Evolutionary conservation across 2,329 filamentous ascomycete species (phyloP), one percentile per base, ranked within the genome.

Genomic region (Tothia fuscella): DNA sequence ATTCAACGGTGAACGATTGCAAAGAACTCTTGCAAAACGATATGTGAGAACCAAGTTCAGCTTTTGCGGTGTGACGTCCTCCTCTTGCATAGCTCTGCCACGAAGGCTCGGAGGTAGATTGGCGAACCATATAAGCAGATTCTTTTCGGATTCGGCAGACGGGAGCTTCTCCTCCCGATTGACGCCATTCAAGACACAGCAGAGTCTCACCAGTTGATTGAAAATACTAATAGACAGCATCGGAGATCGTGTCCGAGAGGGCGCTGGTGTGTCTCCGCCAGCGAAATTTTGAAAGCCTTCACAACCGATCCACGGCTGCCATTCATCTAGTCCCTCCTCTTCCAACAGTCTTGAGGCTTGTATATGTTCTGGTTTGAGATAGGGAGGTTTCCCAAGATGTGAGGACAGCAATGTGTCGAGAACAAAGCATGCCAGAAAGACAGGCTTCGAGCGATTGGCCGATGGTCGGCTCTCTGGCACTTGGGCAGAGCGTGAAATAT

Each of bases 291-390:
- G 53, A 30, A 62, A 59, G 47, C 60, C 57, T 43, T 65, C 50
- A 45, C 66, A 65, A 20, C 76, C 72, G 14, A 67, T 66, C 81
- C 81, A 86, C 1, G 78, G 75, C 48, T 81, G 76, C 80, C 80
- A 85, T 59, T 85, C 80, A 51, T 85, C 81, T 16, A 80, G 60
- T 1, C 78, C 78, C 49, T 82, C 76, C 55, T 82, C 78, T 20
- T 74, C 66, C 2, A 81, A 61, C 3, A 60, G 56, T 7, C 68
- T 68, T 22, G 67, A 53, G 28, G 58, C 56, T n/a, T 63, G 56
- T 20, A 74, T 54, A 39, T 74, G 68, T 12, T 64, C 61, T 7
- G 58, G 53, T 42, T 60, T 60, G 5, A 79, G 62, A 51, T 72
- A 70, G 2, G 71, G 64, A 7, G 63, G 58, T 25, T 64, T 64